Evolutionary conservation across 2,329 filamentous ascomycete genomes (phyloP), one percentile per base, ranked within the genome.

Genomic region (Fusarium buxicola): DNA sequence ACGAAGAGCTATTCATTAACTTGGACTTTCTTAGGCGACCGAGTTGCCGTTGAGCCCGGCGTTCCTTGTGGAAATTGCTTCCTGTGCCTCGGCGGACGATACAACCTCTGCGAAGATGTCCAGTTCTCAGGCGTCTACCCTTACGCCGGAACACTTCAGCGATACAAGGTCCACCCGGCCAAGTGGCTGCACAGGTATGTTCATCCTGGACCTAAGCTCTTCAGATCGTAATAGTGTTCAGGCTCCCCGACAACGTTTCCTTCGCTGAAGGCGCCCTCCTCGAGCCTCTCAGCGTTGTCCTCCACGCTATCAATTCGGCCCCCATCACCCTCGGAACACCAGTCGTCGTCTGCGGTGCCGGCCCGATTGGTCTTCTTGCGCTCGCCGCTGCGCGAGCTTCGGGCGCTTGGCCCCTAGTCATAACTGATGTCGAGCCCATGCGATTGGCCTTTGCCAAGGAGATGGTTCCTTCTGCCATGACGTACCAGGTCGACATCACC

Each of bases 41-140:
- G 86, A 47, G 87, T 91, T 9, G 88, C 88, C 4, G 75, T 91
- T 13, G 88, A 91, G 67, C 87, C 87, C 1, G 86, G 87, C 16
- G 84, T 89, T 1, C 85, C 88, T 0, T 91, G 89, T 68, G 81
- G 80, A 10, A 72, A 77, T 30, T 89, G 87, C 70, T 87, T 84
- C 66, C 78, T 86, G 15, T 89, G 87, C 69, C 74, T 74, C 45
- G 81, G 82, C 24, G 87, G 86, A 4, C 82, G 85, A 10, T 89
- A 88, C 66, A 89, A 89, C 65, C 82, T 89, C 7, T 89, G 87
- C 69, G 82, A 86, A 60, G 80, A 85, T 46, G 86, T 89, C 4
- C 77, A 81, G 41, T 89, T 89, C 65, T 78, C 84, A 0, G 86
- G 86, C 16, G 86, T 87, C 13, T 88, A 86, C 64, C 87, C 86